A percentile compares a stretch with the other conserved stretches of the same genome.
Conservation (phyloP, 805 yeast genomes). For the Isabelozyma pseudorhagii region DNA sequence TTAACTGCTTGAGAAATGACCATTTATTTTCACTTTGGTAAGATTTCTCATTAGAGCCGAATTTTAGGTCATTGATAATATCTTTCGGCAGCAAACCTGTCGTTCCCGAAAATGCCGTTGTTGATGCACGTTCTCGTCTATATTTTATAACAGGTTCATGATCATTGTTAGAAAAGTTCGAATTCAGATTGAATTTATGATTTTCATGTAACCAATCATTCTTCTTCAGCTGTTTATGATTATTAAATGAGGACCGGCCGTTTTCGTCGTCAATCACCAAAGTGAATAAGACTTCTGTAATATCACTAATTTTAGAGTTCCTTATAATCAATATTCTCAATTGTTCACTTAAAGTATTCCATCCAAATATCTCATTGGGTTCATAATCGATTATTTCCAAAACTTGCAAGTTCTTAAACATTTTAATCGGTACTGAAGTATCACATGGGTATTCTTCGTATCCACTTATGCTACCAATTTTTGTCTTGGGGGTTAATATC, state of each 20-base stretch:
- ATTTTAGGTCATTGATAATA: constrained; percentile 1
- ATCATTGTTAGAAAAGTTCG: neutral
- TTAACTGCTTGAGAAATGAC: constrained; percentile 39
- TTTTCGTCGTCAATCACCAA: constrained; percentile 53
- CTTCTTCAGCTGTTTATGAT: constrained; percentile 17
- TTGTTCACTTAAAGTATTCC: constrained; percentile 56
- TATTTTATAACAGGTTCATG: constrained; percentile 13
- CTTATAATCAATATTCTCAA: constrained; percentile 54
- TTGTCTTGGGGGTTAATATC: constrained; percentile 56
- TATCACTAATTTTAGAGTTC: constrained; percentile 47
- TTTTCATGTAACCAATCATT: constrained; percentile 6
- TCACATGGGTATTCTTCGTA: constrained; percentile 73
- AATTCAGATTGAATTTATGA: constrained; percentile 10
- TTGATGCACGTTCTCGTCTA: constrained; percentile 20
- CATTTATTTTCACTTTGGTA: constrained; percentile 32
- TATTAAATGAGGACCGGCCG: constrained; percentile 32
- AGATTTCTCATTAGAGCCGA: constrained; percentile 6
- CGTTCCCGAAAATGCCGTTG: constrained; percentile 12
- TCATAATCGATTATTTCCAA: constrained; percentile 58
- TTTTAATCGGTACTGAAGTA: constrained; percentile 60
- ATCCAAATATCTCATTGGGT: constrained; percentile 64
- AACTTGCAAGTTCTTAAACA: constrained; percentile 61
- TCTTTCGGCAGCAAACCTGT: constrained; percentile 27
- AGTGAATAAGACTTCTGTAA: constrained; percentile 49
- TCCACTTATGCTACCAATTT: constrained; percentile 53